Percentiles rank a stretch among this genome's conserved stretches.
Conservation (phyloP, 352 stramenopile genomes). For the Phytophthora sp. region DNA sequence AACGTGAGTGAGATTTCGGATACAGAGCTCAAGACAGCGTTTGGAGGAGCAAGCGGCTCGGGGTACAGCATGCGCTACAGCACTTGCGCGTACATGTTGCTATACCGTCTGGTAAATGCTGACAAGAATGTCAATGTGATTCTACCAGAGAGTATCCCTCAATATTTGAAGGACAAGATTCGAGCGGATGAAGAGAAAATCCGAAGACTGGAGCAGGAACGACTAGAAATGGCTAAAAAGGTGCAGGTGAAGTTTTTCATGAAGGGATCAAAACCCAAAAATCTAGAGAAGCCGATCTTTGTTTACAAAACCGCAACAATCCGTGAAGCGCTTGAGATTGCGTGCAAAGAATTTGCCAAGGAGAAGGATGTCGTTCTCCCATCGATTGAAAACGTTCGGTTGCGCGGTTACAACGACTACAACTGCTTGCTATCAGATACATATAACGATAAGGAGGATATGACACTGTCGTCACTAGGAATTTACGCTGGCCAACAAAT, state of each 20-base stretch:
- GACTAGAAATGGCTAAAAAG: slow-evolving; percentile 76
- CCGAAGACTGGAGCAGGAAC: slow-evolving; percentile 61
- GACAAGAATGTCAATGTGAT: slow-evolving; percentile 76
- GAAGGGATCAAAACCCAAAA: slow-evolving; percentile 70
- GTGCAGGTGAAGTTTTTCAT: slow-evolving; percentile 83
- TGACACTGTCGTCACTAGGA: slow-evolving; percentile 57
- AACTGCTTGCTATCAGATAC: slow-evolving; percentile 69
- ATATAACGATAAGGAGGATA: slow-evolving; percentile 62
- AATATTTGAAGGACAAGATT: slow-evolving; percentile 75
- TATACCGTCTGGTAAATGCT: slow-evolving; percentile 83
- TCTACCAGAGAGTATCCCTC: slow-evolving; percentile 60
- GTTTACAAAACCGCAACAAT: slow-evolving; percentile 82
- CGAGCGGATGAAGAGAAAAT: slow-evolving; percentile 69
- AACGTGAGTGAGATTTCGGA: slow-evolving; percentile 83
- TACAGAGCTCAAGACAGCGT: slow-evolving; percentile 77
- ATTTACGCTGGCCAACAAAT: slow-evolving; percentile 80
- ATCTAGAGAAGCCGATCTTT: slow-evolving; percentile 70
- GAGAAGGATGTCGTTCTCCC: slow-evolving; percentile 59
- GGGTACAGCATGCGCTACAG: slow-evolving; percentile 73
- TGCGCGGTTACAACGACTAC: slow-evolving; percentile 83
- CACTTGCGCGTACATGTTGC: slow-evolving; percentile 92
- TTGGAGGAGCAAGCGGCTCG: slow-evolving; percentile 57
- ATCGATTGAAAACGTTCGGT: slow-evolving; percentile 58
- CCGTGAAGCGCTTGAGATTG: slow-evolving; percentile 47
- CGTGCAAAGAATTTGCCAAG: slow-evolving; percentile 60